Percentiles rank a stretch among this genome's conserved stretches.
Evolutionary conservation across 2,329 filamentous ascomycete genomes (phyloP).

Genomic region (Xylogone sp.): DNA sequence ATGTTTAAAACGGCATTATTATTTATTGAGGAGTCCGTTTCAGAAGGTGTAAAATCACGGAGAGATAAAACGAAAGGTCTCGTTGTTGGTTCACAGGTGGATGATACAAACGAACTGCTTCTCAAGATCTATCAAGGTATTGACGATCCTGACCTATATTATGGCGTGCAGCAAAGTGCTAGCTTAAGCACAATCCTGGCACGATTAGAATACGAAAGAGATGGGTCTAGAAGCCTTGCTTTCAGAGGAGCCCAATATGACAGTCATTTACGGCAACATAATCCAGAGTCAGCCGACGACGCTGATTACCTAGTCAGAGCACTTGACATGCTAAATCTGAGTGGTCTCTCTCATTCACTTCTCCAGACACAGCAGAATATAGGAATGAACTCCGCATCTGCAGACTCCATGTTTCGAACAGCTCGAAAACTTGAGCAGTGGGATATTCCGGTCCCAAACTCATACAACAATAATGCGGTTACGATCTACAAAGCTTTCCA

Average conservation of each 20-base stretch:
- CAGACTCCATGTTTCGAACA: constrained; percentile 73
- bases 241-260: constrained; percentile 92
- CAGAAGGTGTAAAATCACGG: constrained; percentile 47
- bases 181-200: constrained; percentile 75
- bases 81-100: constrained; percentile 40
- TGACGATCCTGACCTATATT: constrained; percentile 94
- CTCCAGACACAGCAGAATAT: constrained; percentile 63
- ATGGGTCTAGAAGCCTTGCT: constrained; percentile 81
- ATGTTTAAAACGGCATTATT: constrained; percentile 86
- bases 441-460: constrained; percentile 75
- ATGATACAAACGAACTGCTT: constrained; percentile 55
- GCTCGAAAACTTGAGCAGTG: constrained; percentile 84
- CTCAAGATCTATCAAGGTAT: constrained; percentile 85
- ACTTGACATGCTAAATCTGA: constrained; percentile 75
- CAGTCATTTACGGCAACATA: constrained; percentile 66
- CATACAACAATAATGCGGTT: constrained; percentile 59
- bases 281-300: constrained; percentile 54
- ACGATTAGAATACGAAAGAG: constrained; percentile 83
- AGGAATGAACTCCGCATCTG: constrained; percentile 51
- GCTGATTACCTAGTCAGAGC: constrained; percentile 70
- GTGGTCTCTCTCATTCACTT: constrained; percentile 80
- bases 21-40: constrained; percentile 70
- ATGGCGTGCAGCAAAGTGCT: constrained; percentile 77
- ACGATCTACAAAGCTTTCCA: constrained; percentile 80
- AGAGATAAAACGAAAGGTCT: constrained; percentile 33